Conservation (phyloP, 2,329 filamentous ascomycete species). For the Coniochaeta sp. region DNA sequence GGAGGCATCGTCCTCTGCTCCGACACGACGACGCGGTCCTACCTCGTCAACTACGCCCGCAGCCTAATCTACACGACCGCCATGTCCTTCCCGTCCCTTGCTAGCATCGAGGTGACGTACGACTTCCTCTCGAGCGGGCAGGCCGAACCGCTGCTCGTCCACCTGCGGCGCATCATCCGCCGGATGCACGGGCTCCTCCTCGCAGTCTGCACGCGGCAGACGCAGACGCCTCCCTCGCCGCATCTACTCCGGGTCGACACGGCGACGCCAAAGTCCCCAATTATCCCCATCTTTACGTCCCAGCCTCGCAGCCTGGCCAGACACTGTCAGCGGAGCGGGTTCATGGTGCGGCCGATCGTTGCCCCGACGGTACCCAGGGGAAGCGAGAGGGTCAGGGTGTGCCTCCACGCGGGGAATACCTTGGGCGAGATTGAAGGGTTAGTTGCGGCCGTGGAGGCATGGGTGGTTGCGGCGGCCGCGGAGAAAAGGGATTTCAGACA, state of each 20-base stretch:
- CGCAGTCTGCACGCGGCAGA: not conserved
- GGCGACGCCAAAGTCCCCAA: conserved; percentile 39
- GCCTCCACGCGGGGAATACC: conserved; percentile 52
- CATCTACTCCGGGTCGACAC: conserved; percentile 18
- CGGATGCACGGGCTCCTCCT: conserved; percentile 34
- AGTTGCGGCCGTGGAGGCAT: conserved; percentile 34
- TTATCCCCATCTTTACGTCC: conserved; percentile 47
- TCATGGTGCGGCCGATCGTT: conserved; percentile 50
- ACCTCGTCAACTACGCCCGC: conserved; percentile 71
- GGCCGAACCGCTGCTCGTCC: conserved; percentile 23
- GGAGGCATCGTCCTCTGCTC: conserved; percentile 41
- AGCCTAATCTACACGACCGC: conserved; percentile 59
- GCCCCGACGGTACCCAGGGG: conserved; percentile 51
- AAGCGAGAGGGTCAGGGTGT: conserved; percentile 49
- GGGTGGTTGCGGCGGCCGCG: conserved; percentile 20
- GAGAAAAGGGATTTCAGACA: not conserved
- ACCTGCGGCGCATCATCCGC: conserved; percentile 35
- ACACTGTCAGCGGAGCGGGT: conserved; percentile 43
- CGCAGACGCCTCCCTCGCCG: conserved; percentile 20
- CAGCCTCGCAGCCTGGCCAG: conserved; percentile 44
- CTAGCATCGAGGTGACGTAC: conserved; percentile 20
- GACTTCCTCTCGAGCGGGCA: conserved; percentile 18
- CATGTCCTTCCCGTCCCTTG: conserved; percentile 14
- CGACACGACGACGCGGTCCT: conserved; percentile 45
- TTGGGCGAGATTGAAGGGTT: conserved; percentile 41